Base-by-base conservation (phyloP, 208 protist genomes). In the Trichomonas gallinae region DNA sequence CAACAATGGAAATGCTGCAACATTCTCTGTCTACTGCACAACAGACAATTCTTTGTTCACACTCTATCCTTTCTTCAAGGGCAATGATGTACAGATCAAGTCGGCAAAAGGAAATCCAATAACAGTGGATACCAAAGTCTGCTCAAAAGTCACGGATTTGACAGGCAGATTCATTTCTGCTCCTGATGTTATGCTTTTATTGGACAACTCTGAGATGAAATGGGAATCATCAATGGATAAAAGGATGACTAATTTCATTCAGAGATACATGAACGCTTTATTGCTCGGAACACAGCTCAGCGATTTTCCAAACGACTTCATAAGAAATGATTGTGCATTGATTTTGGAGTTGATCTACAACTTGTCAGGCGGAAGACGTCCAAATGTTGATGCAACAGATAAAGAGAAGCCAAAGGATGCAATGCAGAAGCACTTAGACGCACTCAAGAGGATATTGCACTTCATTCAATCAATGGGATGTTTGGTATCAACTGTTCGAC, bases 41-140 rank as follows among this genome's bases (percentile, higher is more conserved):
- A 93, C 87, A 26, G 87, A 93, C 51, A 93, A 93, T 51, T 93
- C 87, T 58, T n/a, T 93, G 0, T 93, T 93, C 31, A 93, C 87
- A 51, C 10, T 93, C 13, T 93, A 93, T 93, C 87, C 87, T 38
- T 93, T 51, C 44, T 58, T 93, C 31, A 44, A n/a, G 38, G 44
- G 45, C 9, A 48, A 51, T 13, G 87, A 93, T 31, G 17, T 89
- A 13, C 6, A 34, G 0, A 40, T 89, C 17, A 89, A 89, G 40
- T 89, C 83, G 0, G 0, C 34, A 8, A 89, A 89, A 26, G 40
- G 38, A n/a, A 21, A 9, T 44, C 34, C 83, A 44, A 44, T 89
- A n/a, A n/a, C 38, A 0, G 31, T 44, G 23, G 87, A 93, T 36
- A 51, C 15, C 13, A 93, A 93, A 38, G 6, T 46, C 4, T 45